Base-by-base conservation (phyloP, 352 stramenopile species). In the Hyaloperonospora brassicae region DNA sequence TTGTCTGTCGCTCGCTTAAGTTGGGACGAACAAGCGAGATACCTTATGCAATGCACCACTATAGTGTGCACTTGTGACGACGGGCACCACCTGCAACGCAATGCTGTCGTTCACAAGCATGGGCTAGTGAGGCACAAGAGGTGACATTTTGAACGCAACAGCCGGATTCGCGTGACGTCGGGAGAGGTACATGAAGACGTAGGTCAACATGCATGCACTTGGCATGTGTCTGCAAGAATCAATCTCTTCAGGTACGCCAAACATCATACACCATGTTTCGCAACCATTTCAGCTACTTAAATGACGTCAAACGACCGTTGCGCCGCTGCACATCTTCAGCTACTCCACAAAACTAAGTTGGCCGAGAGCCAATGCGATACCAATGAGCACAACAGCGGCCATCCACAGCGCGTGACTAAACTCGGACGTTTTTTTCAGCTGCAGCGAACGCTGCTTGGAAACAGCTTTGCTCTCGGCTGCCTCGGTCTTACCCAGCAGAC, bases 181-280 rank as follows among this genome's bases (percentile, higher is more conserved):
- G 17, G 87, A 44, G 79, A 89, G 65, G 27, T 89, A 92, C 65
- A 84, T 80, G 66, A 72, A 86, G 55, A 82, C 70, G 24, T 87
- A 89, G 41, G 79, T 79, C 17, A 65, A 88, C 27, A 34, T 34
- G 27, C 27, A 34, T 8, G 27, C 27, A 34, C 74, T 75, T 39
- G 81, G 89, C 65, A 92, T 86, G 60, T 89, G 89, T 51, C 64
- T 92, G 21, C 66, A 89, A 64, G 79, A 65, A 14, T 73, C 89
- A 92, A 89, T 52, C 50, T 89, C 22, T 92, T 81, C 53, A 79
- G 88, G 52, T 88, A 92, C 54, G 64, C 70, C 14, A 79, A 73
- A 34, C 27, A 34, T 17, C 17, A 34, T 34, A 34, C 8, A 34
- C 27, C 4, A 34, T 34, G 4, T 34, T 34, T 34, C 4, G 8